phyloP scores from a whole-genome alignment of 2,329 filamentous ascomycete genomes.

The Tolypocladium paradoxum region DNA sequence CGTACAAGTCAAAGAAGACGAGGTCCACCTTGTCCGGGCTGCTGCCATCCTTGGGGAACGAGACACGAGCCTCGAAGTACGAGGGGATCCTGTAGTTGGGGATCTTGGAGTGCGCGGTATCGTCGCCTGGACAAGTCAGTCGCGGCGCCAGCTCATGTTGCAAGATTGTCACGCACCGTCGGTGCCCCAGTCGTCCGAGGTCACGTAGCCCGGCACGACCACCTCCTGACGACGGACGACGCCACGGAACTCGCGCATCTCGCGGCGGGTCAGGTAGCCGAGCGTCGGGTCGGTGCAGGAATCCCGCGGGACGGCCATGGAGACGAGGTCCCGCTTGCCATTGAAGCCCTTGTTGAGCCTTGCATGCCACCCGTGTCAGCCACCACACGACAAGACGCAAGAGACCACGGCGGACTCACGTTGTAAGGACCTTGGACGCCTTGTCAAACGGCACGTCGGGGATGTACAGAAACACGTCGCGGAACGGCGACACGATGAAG shows the following conservation, averaged over 20 bases:
- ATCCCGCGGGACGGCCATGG: slow-evolving; percentile 26
- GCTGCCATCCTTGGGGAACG: slow-evolving; percentile 31
- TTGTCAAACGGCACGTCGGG: slow-evolving; percentile 36
- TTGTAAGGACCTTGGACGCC: slow-evolving; percentile 24
- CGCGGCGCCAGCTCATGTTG: neutral
- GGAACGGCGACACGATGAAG: slow-evolving; percentile 47
- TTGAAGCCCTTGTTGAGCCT: slow-evolving; percentile 31
- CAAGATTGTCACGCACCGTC: slow-evolving; percentile 18
- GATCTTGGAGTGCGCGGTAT: slow-evolving; percentile 39
- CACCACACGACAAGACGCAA: neutral
- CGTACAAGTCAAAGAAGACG: slow-evolving; percentile 42
- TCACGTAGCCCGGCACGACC: slow-evolving; percentile 39
- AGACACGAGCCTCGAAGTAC: slow-evolving; percentile 37
- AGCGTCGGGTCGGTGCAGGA: slow-evolving; percentile 36
- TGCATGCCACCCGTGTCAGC: neutral
- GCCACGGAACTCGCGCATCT: slow-evolving; percentile 18
- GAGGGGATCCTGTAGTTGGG: slow-evolving; percentile 35
- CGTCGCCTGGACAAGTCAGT: slow-evolving; percentile 29
- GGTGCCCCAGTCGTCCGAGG: slow-evolving; percentile 44
- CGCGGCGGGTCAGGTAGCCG: slow-evolving; percentile 10
- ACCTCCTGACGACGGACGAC: slow-evolving; percentile 38
- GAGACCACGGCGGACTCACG: slow-evolving; percentile 8
- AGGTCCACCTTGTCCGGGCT: slow-evolving; percentile 36
- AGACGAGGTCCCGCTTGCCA: slow-evolving; percentile 23
- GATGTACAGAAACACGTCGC: slow-evolving; percentile 41